These are phyloP conservation scores for Phytophthora foliorum DNA, from an alignment of 352 stramenopile genomes.

Conservation along the genomic window DNA sequence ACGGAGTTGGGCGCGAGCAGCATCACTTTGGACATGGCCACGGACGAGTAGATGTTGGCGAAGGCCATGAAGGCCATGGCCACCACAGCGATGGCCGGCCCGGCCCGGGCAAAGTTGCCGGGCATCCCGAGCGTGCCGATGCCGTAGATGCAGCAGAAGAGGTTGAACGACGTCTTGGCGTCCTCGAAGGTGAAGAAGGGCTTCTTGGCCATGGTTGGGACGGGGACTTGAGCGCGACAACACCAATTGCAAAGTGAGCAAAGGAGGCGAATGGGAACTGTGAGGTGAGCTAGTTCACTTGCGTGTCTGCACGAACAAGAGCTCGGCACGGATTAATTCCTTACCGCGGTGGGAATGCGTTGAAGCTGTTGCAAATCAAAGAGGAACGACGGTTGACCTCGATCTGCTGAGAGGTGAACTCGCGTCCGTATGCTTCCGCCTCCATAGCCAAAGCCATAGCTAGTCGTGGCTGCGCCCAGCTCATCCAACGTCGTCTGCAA, in stretches of 20 bases:
- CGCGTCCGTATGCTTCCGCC: conserved; percentile 18
- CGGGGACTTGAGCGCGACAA: conserved; percentile 15
- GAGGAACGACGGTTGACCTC: conserved; percentile 6
- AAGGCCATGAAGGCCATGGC: conserved; percentile 38
- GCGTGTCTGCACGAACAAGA: neutral
- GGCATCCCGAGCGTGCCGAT: conserved; percentile 32
- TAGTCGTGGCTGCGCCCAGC: conserved; percentile 11
- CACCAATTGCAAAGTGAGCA: conserved; percentile 25
- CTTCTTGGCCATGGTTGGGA: conserved; percentile 31
- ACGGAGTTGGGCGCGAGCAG: conserved; percentile 22
- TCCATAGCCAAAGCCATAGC: neutral
- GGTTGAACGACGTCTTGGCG: conserved; percentile 36
- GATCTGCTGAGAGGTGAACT: conserved; percentile 28
- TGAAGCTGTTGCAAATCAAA: conserved; percentile 21
- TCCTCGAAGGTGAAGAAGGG: conserved; percentile 33
- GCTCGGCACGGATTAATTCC: conserved; percentile 16
- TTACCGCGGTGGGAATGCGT: conserved; percentile 22
- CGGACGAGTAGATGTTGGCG: conserved; percentile 36
- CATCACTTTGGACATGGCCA: conserved; percentile 39
- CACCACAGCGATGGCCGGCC: conserved; percentile 25
- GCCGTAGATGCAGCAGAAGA: conserved; percentile 32
- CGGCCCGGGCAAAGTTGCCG: conserved; percentile 28
- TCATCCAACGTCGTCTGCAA: conserved; percentile 17
- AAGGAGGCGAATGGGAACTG: neutral
- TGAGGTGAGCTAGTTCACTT: neutral